Base-by-base conservation (phyloP, 495 filamentous ascomycete genomes). In the Cercophora samala region DNA sequence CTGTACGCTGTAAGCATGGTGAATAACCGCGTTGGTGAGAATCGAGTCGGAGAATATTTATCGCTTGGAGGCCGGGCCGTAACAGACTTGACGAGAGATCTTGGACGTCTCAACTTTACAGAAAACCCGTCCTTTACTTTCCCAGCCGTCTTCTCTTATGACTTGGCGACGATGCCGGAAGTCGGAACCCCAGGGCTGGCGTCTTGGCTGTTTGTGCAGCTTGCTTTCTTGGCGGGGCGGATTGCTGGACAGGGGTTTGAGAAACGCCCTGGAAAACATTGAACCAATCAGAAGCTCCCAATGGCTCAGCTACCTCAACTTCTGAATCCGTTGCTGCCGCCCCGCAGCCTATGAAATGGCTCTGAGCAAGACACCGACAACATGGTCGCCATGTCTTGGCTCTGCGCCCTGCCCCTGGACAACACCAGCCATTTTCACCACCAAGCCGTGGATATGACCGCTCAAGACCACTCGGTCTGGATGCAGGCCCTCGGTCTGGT, bases 271-370 rank as follows among this genome's bases (percentile, higher is more conserved):
- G 29, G 18, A 55, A 68, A 68, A 66, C 64, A 66, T 1, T 25
- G 17, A 51, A 58, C 69, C 66, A 71, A 71, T 70, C 55, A 70
- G 15, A 42, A 29, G 21, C 8, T 9, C 4, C 0, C 19, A 4
- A 15, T 26, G 56, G 56, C 6, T 65, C 65, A 59, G 65, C 56
- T 70, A 61, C 64, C 64, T 59, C 56, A 52, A 60, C 5, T 63
- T 71, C 61, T 75, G 73, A 75, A 71, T 69, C 69, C 70, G 23
- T 55, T 32, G 18, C 21, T 37, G 62, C 29, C 2, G 32, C 26
- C 55, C 61, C 67, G 46, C 68, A 69, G 23, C 73, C 70, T 70
- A 73, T 72, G 70, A 66, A 67, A 66, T 72, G 62, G 60, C 67
- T 70, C 26, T 51, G 23, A 56, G 24, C 64, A 22, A 60, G 63